Evolutionary conservation across 495 filamentous ascomycete species (phyloP).

Genomic region (Xylaria cubensis): DNA sequence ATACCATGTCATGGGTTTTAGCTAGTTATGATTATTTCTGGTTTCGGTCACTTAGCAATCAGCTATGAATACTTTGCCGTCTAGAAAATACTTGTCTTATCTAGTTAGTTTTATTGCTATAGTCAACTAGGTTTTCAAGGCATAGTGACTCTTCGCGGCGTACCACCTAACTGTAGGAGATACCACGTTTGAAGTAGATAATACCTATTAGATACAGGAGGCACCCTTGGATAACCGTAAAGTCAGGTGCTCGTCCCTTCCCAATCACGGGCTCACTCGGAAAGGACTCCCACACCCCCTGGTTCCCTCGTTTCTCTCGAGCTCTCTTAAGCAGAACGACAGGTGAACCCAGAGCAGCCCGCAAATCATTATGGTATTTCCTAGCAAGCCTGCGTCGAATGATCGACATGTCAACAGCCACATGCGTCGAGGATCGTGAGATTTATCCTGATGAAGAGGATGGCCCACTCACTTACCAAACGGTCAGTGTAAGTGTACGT

Average conservation of each 20-base stretch:
- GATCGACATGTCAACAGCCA: neutral
- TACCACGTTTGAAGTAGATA: neutral
- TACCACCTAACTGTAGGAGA: neutral
- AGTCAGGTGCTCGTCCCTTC: neutral
- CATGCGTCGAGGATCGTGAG: neutral
- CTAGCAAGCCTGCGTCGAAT: neutral
- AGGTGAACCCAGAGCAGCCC: neutral
- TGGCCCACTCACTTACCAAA: conserved; percentile 4
- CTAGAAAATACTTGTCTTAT: neutral
- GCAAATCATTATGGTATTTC: neutral
- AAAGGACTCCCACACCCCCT: neutral
- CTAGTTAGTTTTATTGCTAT: neutral
- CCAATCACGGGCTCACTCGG: neutral
- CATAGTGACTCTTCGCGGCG: neutral
- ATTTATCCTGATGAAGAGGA: neutral
- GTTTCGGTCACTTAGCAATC: neutral
- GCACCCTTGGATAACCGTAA: neutral
- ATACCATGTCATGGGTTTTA: neutral
- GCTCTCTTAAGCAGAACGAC: conserved; percentile 1
- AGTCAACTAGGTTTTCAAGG: neutral
- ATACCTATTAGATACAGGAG: neutral
- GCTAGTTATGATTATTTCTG: neutral
- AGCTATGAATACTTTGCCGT: neutral
- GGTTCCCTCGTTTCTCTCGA: neutral
- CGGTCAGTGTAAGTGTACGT: neutral